Conservation (phyloP, 2,329 filamentous ascomycete species). For the Phyllosticta citriasiana region DNA sequence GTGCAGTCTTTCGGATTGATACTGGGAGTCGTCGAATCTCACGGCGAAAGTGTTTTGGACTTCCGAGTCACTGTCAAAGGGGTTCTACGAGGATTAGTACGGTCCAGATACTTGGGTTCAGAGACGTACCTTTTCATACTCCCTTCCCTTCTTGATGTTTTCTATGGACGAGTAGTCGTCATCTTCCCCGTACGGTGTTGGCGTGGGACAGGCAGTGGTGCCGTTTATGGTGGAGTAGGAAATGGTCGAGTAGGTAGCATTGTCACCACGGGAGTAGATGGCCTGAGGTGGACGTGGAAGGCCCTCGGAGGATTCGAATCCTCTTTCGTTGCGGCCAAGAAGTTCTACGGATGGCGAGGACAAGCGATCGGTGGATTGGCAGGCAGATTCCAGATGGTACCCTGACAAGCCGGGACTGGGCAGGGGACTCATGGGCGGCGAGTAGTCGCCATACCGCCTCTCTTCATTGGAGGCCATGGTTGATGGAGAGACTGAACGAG, state of each 20-base stretch:
- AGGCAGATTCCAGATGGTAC: background rate
- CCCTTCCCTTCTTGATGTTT: background rate
- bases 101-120: background rate
- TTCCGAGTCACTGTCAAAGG: background rate
- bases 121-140: background rate
- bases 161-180: background rate
- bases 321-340: background rate
- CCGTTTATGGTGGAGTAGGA: background rate
- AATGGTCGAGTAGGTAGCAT: background rate
- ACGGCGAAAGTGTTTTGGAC: background rate
- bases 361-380: background rate
- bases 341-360: background rate
- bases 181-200: background rate
- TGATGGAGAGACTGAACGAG: background rate
- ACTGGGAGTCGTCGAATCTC: background rate
- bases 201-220: background rate
- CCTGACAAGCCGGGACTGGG: background rate
- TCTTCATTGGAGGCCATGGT: background rate
- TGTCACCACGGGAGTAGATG: background rate
- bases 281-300: background rate
- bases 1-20: background rate
- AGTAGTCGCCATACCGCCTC: background rate
- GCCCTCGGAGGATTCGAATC: background rate
- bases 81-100: background rate
- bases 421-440: background rate